A percentile compares a stretch with the other conserved stretches of the same genome.
These are phyloP conservation scores for Geotrichum candidum DNA, from an alignment of 1,139 yeast species.

Conservation along the genomic window DNA sequence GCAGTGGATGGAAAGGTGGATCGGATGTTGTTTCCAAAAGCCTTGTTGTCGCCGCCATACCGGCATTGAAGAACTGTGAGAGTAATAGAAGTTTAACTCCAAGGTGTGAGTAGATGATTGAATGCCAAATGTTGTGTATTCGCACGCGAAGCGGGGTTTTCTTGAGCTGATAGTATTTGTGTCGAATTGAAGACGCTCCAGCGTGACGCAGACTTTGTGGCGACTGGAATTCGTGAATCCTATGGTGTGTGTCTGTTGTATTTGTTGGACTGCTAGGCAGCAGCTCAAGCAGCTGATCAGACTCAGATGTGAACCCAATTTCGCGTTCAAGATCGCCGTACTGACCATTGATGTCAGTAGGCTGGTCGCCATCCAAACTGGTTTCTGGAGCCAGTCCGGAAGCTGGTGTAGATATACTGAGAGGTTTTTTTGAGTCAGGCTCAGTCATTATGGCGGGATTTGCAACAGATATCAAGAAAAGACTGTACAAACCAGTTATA, in stretches of 20 bases:
- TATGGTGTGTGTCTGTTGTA: background rate
- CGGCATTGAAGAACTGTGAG: constrained; percentile 61
- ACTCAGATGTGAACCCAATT: constrained; percentile 4
- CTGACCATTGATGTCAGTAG: background rate
- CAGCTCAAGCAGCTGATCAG: constrained; percentile 6
- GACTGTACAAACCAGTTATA: background rate
- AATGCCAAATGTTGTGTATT: constrained; percentile 7
- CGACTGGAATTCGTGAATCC: background rate
- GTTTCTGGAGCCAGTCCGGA: background rate
- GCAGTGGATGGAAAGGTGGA: constrained; percentile 66
- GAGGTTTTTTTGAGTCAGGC: background rate
- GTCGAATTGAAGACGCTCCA: background rate
- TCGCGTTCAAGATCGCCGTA: constrained; percentile 15
- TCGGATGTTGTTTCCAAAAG: constrained; percentile 59
- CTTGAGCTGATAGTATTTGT: constrained; percentile 6
- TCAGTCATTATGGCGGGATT: background rate
- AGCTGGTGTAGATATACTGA: background rate
- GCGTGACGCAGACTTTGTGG: background rate
- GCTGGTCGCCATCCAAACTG: background rate
- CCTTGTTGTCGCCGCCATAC: constrained; percentile 72
- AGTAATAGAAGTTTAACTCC: constrained; percentile 26
- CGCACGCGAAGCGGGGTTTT: constrained; percentile 2
- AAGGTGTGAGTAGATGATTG: constrained; percentile 18
- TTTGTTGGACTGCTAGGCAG: constrained; percentile 4
- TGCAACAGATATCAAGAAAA: background rate